A percentile compares a stretch with the other conserved stretches of the same genome.
phyloP scores from a whole-genome alignment of 2,329 filamentous ascomycete genomes.

The Pseudogymnoascus sp. region DNA sequence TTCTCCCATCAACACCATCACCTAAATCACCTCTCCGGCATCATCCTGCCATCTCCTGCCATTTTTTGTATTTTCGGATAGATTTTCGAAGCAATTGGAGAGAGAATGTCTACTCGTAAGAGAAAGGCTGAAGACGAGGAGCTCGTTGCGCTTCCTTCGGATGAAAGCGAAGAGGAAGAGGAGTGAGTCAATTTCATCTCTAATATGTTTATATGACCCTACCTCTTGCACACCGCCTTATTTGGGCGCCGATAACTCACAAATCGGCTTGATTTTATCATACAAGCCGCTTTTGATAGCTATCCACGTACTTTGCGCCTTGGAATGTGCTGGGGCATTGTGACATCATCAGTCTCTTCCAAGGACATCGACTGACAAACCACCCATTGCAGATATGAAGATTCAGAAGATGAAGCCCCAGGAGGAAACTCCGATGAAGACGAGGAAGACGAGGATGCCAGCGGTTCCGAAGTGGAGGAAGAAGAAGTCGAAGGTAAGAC shows the following conservation, averaged over 20 bases:
- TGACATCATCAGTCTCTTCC: constrained; percentile 6
- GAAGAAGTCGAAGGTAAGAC: constrained; percentile 17
- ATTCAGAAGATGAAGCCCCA: constrained; percentile 26
- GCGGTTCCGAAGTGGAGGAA: constrained; percentile 19
- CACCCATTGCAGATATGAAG: constrained; percentile 24
- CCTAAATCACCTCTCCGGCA: background rate
- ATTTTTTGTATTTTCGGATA: background rate
- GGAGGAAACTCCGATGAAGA: constrained; percentile 31
- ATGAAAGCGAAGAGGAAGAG: constrained; percentile 26
- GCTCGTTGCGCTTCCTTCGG: constrained; percentile 25
- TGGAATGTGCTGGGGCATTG: background rate
- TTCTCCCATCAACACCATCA: constrained; percentile 9
- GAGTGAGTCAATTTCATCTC: constrained; percentile 18
- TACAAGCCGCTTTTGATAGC: background rate
- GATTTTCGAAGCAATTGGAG: background rate
- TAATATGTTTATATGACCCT: background rate
- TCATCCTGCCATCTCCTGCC: background rate
- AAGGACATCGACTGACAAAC: constrained; percentile 16
- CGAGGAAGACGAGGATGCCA: constrained; percentile 22
- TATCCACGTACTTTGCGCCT: background rate
- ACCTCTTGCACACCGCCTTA: background rate
- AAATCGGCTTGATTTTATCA: constrained; percentile 5
- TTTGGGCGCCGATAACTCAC: background rate
- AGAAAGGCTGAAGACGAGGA: constrained; percentile 24
- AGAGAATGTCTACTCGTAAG: constrained; percentile 14